Evolutionary conservation across 148 eudicot genomes (phyloP).

Genomic region (Chenopodium formosanum): DNA sequence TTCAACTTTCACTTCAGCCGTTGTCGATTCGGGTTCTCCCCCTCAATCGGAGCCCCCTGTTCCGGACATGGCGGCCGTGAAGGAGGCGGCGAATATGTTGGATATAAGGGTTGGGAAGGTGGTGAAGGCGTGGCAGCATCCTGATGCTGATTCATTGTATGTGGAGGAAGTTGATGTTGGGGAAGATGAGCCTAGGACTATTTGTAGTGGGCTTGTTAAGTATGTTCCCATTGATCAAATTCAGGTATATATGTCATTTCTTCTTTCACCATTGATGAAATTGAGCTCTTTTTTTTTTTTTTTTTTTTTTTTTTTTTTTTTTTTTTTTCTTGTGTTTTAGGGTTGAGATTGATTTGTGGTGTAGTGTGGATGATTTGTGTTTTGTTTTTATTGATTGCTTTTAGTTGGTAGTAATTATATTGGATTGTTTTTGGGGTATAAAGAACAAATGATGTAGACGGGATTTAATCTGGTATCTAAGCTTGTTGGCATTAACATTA

Average conservation of each 20-base stretch:
- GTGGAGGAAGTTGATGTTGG: slow-evolving; percentile 94
- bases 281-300: background rate
- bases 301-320: background rate
- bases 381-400: background rate
- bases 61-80: slow-evolving; percentile 26
- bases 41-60: slow-evolving; percentile 6
- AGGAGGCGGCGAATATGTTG: slow-evolving; percentile 48
- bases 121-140: slow-evolving; percentile 70
- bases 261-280: no score
- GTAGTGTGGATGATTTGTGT: background rate
- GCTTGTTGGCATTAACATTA: no score
- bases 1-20: background rate
- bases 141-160: slow-evolving; percentile 80
- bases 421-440: no score
- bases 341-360: background rate
- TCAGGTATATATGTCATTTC: slow-evolving; percentile 45
- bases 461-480: no score
- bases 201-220: slow-evolving; percentile 94
- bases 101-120: slow-evolving; percentile 81
- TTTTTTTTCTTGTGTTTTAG: background rate
- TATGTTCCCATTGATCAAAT: slow-evolving; percentile 59
- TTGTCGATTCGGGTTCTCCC: slow-evolving; percentile 1
- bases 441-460: no score
- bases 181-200: slow-evolving; percentile 63
- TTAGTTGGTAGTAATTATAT: no score